Conservation (phyloP, 2,329 filamentous ascomycete species). For the Penicillium sp. region DNA sequence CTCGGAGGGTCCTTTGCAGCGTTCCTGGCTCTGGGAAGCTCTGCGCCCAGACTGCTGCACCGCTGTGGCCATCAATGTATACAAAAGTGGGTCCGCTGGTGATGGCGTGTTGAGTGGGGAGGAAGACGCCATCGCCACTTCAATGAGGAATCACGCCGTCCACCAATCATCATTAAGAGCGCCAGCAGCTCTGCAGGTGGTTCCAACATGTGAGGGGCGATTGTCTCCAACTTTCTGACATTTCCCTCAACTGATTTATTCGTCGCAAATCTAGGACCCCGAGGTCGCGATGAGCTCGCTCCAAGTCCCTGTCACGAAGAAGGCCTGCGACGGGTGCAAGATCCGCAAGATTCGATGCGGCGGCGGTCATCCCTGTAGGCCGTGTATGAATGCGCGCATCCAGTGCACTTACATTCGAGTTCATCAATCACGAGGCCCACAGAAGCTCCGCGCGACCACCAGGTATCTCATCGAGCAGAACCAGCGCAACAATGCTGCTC, state of each 20-base stretch:
- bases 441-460: slow-evolving; percentile 41
- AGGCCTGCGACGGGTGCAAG: slow-evolving; percentile 59
- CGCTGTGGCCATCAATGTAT: background rate
- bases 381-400: slow-evolving; percentile 52
- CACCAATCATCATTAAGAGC: background rate
- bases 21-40: background rate
- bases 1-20: slow-evolving; percentile 24
- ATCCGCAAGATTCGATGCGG: slow-evolving; percentile 59
- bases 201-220: slow-evolving; percentile 1
- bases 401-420: slow-evolving; percentile 57
- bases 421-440: slow-evolving; percentile 53
- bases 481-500: slow-evolving; percentile 11
- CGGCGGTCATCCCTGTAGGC: slow-evolving; percentile 53
- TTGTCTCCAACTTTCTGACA: slow-evolving; percentile 3
- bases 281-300: slow-evolving; percentile 17
- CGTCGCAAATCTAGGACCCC: background rate
- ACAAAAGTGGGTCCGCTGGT: slow-evolving; percentile 12
- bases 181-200: background rate
- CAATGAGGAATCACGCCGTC: background rate
- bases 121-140: slow-evolving; percentile 22
- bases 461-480: slow-evolving; percentile 29
- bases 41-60: background rate
- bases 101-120: slow-evolving; percentile 29
- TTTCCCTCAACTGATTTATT: background rate
- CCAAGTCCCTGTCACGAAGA: slow-evolving; percentile 33